These are phyloP conservation scores for Globisporangium solare DNA, from an alignment of 352 stramenopile genomes.

Conservation along the genomic window DNA sequence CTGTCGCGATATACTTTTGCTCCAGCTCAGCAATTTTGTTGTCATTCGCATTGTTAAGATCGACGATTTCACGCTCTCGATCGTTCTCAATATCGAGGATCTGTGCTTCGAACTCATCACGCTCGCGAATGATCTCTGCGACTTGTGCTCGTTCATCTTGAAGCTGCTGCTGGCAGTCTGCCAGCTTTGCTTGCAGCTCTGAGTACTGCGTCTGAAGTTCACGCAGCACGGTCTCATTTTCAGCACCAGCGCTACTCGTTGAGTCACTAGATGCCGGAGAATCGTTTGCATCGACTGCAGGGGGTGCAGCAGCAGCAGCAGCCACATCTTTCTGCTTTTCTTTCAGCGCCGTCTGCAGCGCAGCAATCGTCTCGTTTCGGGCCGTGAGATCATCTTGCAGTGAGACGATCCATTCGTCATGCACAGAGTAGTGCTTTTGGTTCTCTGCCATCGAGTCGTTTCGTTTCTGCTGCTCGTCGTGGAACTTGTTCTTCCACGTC, in stretches of 20 bases:
- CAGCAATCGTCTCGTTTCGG: not conserved
- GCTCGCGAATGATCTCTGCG: not conserved
- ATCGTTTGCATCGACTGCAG: not conserved
- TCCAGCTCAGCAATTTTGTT: conserved; percentile 4
- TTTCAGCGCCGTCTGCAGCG: conserved; percentile 2
- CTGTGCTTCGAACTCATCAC: conserved; percentile 4
- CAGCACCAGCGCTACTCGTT: not conserved
- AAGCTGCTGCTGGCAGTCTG: conserved; percentile 1
- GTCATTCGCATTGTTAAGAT: conserved; percentile 1
- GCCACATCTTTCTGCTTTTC: not conserved
- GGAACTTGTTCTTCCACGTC: conserved; percentile 26
- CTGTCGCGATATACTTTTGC: not conserved
- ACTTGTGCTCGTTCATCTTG: conserved; percentile 5
- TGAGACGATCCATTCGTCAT: conserved; percentile 9
- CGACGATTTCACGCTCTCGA: conserved; percentile 1
- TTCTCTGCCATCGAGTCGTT: conserved; percentile 13
- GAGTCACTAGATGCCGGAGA: not conserved
- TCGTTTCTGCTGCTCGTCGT: conserved; percentile 18
- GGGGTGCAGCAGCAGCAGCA: not conserved
- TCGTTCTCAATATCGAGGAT: conserved; percentile 3
- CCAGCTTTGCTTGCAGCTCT: conserved; percentile 2
- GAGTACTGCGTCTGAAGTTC: not conserved
- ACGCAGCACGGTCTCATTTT: not conserved
- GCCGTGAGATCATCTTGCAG: conserved; percentile 14
- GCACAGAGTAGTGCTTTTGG: conserved; percentile 9